phyloP scores from a whole-genome alignment of 208 protist species.

The Acanthamoeba triangularis region DNA sequence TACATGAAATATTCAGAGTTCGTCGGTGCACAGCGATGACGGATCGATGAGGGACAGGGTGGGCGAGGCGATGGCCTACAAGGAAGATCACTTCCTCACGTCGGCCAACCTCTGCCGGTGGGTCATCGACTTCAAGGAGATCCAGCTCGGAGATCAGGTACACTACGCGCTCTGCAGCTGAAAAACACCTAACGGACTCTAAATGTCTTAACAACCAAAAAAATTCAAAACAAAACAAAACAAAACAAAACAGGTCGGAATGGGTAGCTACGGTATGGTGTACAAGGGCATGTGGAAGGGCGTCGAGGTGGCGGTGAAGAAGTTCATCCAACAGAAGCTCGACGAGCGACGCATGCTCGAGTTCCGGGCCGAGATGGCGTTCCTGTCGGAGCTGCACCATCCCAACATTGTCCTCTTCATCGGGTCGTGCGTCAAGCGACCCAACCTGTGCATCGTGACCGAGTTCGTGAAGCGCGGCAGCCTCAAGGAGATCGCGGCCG shows the following conservation, averaged over 20 bases:
- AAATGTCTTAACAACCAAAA: no score
- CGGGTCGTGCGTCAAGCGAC: slow-evolving; percentile 19
- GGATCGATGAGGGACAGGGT: background rate
- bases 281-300: slow-evolving; percentile 59
- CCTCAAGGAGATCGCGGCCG: slow-evolving; percentile 22
- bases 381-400: slow-evolving; percentile 61
- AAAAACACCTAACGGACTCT: no score
- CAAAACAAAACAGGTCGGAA: background rate
- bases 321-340: slow-evolving; percentile 71
- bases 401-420: slow-evolving; percentile 74
- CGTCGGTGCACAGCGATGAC: background rate
- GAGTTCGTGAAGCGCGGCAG: slow-evolving; percentile 37
- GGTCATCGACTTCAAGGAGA: slow-evolving; percentile 51
- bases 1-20: no score
- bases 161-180: background rate
- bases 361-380: slow-evolving; percentile 64
- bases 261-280: slow-evolving; percentile 36
- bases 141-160: slow-evolving; percentile 17
- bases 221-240: no score
- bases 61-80: background rate
- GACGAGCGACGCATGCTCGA: slow-evolving; percentile 48
- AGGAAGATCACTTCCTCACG: slow-evolving; percentile 60
- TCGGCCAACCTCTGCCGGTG: slow-evolving; percentile 42
- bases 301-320: slow-evolving; percentile 54
- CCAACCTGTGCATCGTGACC: slow-evolving; percentile 58